Evolutionary conservation across 441 rosid species (phyloP), one percentile per base, ranked within the genome.

Genomic region (Biscutella laevigata): DNA sequence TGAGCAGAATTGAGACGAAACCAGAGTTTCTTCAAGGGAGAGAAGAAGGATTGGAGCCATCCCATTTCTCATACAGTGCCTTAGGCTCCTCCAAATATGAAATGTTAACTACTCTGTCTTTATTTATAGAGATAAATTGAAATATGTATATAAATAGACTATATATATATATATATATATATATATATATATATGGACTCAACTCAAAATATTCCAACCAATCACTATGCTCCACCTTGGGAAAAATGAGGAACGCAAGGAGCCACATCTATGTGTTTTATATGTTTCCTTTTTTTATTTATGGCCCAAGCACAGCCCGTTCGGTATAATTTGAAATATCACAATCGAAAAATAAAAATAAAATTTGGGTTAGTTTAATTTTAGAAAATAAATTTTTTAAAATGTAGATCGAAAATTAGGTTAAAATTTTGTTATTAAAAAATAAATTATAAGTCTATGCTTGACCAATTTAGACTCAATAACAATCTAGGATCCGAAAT

Each of bases 1-100:
- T 73, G 86, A 70, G 86, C 47, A 4, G 88, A 81, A 62, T 88
- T 81, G 42, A 81, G 66, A 17, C 90, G 81, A 56, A 85, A 55
- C 95, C 90, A 86, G n/a, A 88, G 75, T 78, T 88, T 88, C 88
- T 78, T 88, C 79, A 88, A 57, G 12, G 88, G 92, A 64, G 88
- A 79, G 80, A 86, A 51, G 74, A 86, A 80, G 69, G 92, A 83
- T 62, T 74, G 81, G 21, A 86, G 76, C 97, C 89, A 83, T 35
- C 83, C 84, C 95, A 88, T 88, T 70, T 66, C 48, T 66, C 24
- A 37, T 3, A 51, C 37, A 59, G 37, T 44, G 39, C 49, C 49
- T 51, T 14, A 48, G 61, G 49, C 34, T 53, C 62, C 53, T 60
- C 33, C 46, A 53, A 53, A 59, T 33, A 53, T 59, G 65, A 32